Conservation (phyloP, 1,139 yeast genomes). For the Pneumocystis carinii region DNA sequence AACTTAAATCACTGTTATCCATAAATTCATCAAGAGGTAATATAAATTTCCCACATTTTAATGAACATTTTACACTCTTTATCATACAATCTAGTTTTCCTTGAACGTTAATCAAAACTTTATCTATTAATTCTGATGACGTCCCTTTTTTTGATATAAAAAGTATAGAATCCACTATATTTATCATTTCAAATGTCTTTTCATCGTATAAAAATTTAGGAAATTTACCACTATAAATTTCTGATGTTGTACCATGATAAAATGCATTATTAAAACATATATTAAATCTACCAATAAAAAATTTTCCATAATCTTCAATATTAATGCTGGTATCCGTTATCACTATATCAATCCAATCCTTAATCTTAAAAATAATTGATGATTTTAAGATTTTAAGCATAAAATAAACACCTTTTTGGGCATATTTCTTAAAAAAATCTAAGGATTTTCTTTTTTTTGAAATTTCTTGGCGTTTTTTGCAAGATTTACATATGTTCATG, state of each 20-base stretch:
- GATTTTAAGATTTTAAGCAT: slow-evolving; percentile 3
- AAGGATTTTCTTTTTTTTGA: background rate
- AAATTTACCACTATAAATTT: slow-evolving; percentile 7
- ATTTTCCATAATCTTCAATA: slow-evolving; percentile 11
- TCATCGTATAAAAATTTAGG: slow-evolving; percentile 3
- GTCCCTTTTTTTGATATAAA: background rate
- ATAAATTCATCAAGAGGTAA: background rate
- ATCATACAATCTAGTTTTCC: background rate
- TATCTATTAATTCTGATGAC: background rate
- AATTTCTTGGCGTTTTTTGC: background rate
- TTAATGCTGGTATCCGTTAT: slow-evolving; percentile 9
- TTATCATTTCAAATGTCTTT: background rate
- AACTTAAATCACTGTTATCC: background rate
- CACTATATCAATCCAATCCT: slow-evolving; percentile 11
- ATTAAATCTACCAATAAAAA: slow-evolving; percentile 10
- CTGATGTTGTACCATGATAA: slow-evolving; percentile 8
- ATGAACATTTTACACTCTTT: slow-evolving; percentile 4
- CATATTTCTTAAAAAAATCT: background rate
- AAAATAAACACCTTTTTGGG: slow-evolving; percentile 5
- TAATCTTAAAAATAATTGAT: background rate
- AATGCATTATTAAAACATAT: slow-evolving; percentile 1
- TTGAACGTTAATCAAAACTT: background rate
- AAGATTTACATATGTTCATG: slow-evolving; percentile 5
- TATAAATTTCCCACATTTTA: slow-evolving; percentile 21
- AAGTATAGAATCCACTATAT: slow-evolving; percentile 2